Percentiles rank a stretch among this genome's conserved stretches.
These are phyloP conservation scores for Pythium sukuiense DNA, from an alignment of 352 stramenopile species.

Conservation along the genomic window DNA sequence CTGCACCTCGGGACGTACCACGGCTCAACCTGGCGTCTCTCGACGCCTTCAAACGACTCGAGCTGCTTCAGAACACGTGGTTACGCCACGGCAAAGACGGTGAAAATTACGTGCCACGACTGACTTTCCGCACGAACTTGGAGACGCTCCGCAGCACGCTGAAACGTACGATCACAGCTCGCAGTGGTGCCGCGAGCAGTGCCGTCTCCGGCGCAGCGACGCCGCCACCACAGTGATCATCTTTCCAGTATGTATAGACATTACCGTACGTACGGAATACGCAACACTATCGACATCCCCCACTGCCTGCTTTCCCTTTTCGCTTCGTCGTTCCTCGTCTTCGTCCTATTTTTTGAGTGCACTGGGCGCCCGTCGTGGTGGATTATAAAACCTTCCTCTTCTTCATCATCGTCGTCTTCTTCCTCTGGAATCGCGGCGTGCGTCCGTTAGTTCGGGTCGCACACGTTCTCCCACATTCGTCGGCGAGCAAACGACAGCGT, in stretches of 20 bases:
- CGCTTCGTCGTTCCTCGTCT: background rate
- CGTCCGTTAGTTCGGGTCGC: slow-evolving; percentile 24
- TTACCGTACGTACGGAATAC: slow-evolving; percentile 2
- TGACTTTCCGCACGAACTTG: slow-evolving; percentile 28
- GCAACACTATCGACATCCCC: slow-evolving; percentile 4
- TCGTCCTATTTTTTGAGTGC: background rate
- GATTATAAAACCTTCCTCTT: slow-evolving; percentile 5
- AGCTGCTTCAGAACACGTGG: slow-evolving; percentile 38
- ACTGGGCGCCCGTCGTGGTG: background rate
- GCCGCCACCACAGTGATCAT: slow-evolving; percentile 7
- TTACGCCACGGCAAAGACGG: slow-evolving; percentile 29
- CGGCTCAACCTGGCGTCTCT: slow-evolving; percentile 11
- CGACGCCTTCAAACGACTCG: slow-evolving; percentile 42
- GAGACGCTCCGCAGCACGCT: slow-evolving; percentile 25
- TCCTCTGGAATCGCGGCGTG: background rate
- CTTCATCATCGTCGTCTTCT: background rate
- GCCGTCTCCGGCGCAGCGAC: slow-evolving; percentile 4
- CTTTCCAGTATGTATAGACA: slow-evolving; percentile 5
- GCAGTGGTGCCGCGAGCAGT: slow-evolving; percentile 2
- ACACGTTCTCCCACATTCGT: slow-evolving; percentile 75
- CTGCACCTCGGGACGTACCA: slow-evolving; percentile 11
- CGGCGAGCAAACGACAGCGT: slow-evolving; percentile 47
- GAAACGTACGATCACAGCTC: slow-evolving; percentile 26
- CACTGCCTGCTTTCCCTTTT: background rate
- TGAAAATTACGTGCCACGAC: slow-evolving; percentile 11